Evolutionary conservation across 208 protist species (phyloP), one percentile per base, ranked within the genome.

Genomic region (Trypanosoma scelopori): DNA sequence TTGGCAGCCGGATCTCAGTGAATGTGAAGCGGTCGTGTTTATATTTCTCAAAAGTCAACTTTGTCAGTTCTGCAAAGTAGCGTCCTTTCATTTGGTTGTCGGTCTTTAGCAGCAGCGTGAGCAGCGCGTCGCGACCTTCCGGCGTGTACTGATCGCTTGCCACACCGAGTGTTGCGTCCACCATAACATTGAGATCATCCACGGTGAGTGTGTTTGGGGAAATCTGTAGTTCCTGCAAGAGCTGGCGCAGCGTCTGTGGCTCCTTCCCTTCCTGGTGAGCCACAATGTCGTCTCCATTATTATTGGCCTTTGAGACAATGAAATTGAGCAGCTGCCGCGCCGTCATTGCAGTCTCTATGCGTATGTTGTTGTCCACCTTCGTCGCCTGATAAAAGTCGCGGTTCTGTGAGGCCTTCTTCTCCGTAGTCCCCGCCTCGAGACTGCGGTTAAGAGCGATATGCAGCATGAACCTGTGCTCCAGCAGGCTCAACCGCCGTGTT

Each of bases 91-190:
- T 97, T 25, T 97, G 69, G 78, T 99, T 99, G 75, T 99, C 94
- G 0, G 98, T 99, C 74, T 99, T 99, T 42, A 99, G 84, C 70
- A 99, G 97, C 42, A 99, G 89, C 45, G 95, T 96, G 30, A 98
- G 82, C 18, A 99, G 81, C 58, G 91, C 82, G 42, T 89, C 88
- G 43, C 93, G 78, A n/a, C 92, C 88, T 51, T 91, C 82, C 39
- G 94, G 97, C 61, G 93, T 96, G 78, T 98, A 98, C 69, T 96
- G 92, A 28, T 84, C 65, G 52, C 98, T 98, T 66, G 81, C 51
- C 95, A 83, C 64, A 76, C 91, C 32, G 20, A 92, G 85, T 32
- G 93, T 87, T 27, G 84, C 71, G 56, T 98, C 90, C 0, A 90
- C 94, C 63, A 98, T 85, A 58, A 98, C 91, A 52, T 98, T 97